Base-by-base conservation (phyloP, 2,329 filamentous ascomycete genomes). In the Aspergillus spinulosporus region DNA sequence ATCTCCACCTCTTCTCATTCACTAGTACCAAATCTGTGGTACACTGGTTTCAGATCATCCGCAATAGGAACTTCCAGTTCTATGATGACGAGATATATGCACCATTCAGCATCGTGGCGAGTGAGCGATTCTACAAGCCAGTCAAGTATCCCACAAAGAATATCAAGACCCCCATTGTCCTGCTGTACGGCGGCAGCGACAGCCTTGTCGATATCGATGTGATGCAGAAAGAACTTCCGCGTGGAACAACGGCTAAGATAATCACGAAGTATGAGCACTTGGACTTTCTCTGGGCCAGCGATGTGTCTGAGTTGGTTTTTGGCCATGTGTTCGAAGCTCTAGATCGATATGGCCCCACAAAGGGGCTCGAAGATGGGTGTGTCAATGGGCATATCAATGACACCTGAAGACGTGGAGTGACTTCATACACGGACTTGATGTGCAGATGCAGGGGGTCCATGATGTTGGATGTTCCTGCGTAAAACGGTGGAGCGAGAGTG, bases 21-120 rank as follows among this genome's bases (percentile, higher is more conserved):
- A 97, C 93, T 0, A 96, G 90, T 71, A 96, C 92, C 56, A 99
- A 99, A 75, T 92, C 88, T 15, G 92, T 99, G 6, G 94, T 99
- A 0, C 94, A 99, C 71, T 99, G 94, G 94, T 99, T 99, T 72
- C 94, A 99, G 71, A 97, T 99, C 70, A 99, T 99, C 66, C 88
- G 94, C 62, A 97, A 93, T 67, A 90, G 91, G 66, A 92, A 86
- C 28, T 97, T 99, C 73, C 94, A 99, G 74, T 97, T 99, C 90
- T 97, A 92, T 73, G 94, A 99, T 70, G 94, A 99, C 70, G 93
- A 97, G 66, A 84, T 94, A 0, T 89, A 92, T 56, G 87, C 88
- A 29, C 88, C 88, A 0, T 79, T 96, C 58, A 85, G 86, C 52
- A 78, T 92, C 37, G 84, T 83, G 21, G 86, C 86, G 3, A 83